Evolutionary conservation across 768 basidiomycete genomes (phyloP).

Genomic region (Lentinula sp.): DNA sequence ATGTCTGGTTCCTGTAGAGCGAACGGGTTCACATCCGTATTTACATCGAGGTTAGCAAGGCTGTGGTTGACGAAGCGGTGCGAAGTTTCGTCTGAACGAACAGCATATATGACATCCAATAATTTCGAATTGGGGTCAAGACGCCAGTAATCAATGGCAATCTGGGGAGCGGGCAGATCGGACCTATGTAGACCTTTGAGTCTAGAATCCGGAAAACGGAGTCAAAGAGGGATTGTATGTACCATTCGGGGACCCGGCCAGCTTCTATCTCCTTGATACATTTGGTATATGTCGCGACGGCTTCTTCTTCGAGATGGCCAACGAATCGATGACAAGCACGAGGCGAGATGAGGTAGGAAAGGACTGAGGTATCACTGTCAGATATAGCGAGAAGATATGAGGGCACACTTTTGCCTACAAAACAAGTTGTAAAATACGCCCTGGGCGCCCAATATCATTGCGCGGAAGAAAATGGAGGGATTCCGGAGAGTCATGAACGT

Average conservation of each 20-base stretch:
- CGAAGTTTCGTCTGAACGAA: slow-evolving; percentile 88
- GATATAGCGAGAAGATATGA: background rate
- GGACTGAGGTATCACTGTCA: slow-evolving; percentile 35
- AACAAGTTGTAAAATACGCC: slow-evolving; percentile 89
- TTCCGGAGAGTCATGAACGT: slow-evolving; percentile 92
- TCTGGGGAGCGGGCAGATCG: slow-evolving; percentile 70
- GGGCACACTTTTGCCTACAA: slow-evolving; percentile 40
- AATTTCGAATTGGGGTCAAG: slow-evolving; percentile 63
- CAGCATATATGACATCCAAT: slow-evolving; percentile 85
- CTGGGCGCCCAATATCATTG: slow-evolving; percentile 83
- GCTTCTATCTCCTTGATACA: slow-evolving; percentile 80
- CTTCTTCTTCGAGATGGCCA: slow-evolving; percentile 91
- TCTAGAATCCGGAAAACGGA: background rate
- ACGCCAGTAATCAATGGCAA: slow-evolving; percentile 96
- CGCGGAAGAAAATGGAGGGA: slow-evolving; percentile 77
- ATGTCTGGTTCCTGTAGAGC: slow-evolving; percentile 87
- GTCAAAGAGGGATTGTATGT: slow-evolving; percentile 7
- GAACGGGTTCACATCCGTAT: slow-evolving; percentile 84
- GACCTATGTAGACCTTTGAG: slow-evolving; percentile 33
- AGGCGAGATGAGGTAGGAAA: slow-evolving; percentile 74
- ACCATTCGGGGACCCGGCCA: slow-evolving; percentile 81
- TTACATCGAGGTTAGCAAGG: slow-evolving; percentile 75
- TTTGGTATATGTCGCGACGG: slow-evolving; percentile 84
- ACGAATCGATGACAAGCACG: slow-evolving; percentile 86
- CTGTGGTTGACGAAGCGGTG: slow-evolving; percentile 97